A percentile compares a stretch with the other conserved stretches of the same genome.
phyloP scores from a whole-genome alignment of 2,329 filamentous ascomycete genomes.

The Exophiala calicioides region DNA sequence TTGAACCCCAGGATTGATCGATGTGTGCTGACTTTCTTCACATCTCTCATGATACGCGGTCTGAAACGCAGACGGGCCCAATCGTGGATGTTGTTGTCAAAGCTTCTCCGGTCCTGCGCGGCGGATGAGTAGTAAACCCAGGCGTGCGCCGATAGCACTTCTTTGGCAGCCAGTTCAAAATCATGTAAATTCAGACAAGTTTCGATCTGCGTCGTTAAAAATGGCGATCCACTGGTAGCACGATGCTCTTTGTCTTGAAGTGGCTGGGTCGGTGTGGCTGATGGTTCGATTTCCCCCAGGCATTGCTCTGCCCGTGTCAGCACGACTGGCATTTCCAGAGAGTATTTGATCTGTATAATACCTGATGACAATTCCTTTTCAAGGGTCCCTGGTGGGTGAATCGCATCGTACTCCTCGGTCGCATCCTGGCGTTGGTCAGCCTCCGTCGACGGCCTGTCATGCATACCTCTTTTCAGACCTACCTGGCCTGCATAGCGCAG shows the following conservation, averaged over 20 bases:
- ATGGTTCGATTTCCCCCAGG: too few species aligned
- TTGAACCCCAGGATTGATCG: constrained; percentile 37
- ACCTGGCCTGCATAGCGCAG: constrained; percentile 74
- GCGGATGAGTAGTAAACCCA: too few species aligned
- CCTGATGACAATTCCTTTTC: constrained; percentile 41
- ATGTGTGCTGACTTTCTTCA: constrained; percentile 26
- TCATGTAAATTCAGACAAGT: too few species aligned
- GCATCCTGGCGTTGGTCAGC: constrained; percentile 68
- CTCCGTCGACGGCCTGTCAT: not conserved
- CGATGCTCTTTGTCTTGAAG: too few species aligned
- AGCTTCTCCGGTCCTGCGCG: too few species aligned
- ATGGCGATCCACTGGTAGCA: too few species aligned
- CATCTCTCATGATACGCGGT: constrained; percentile 49
- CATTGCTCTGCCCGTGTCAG: too few species aligned
- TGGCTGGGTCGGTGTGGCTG: too few species aligned
- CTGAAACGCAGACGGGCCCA: constrained; percentile 36
- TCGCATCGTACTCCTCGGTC: constrained; percentile 16
- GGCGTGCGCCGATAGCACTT: constrained; percentile 20
- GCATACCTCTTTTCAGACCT: too few species aligned
- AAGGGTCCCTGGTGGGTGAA: constrained; percentile 19
- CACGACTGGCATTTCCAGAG: constrained; percentile 40
- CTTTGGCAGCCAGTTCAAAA: too few species aligned
- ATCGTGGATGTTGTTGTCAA: too few species aligned
- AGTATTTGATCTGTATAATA: constrained; percentile 52
- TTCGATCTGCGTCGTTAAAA: too few species aligned